These are phyloP conservation scores for Aspergillus leporis DNA, from an alignment of 495 filamentous ascomycete genomes.

Conservation along the genomic window DNA sequence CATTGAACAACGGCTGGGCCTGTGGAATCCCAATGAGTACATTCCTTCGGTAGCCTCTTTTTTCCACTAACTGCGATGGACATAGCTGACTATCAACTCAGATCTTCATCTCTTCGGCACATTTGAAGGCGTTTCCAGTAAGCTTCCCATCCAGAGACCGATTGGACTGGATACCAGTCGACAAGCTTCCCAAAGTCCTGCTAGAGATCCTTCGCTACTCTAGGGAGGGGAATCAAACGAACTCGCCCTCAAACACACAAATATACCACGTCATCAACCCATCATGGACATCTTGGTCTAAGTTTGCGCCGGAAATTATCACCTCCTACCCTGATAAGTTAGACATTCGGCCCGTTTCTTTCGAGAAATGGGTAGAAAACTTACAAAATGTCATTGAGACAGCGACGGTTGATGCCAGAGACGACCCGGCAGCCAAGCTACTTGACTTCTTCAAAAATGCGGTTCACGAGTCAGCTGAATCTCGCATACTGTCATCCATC, in stretches of 20 bases:
- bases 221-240: neutral
- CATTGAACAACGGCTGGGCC: neutral
- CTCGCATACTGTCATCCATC: neutral
- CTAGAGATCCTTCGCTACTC: neutral
- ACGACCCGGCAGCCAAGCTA: neutral
- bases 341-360: neutral
- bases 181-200: constrained; percentile 6
- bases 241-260: neutral
- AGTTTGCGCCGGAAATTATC: neutral
- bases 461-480: constrained; percentile 1
- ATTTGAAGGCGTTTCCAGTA: neutral
- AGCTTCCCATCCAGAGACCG: constrained; percentile 5
- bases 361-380: constrained; percentile 4
- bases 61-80: neutral
- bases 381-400: neutral
- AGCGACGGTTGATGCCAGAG: neutral
- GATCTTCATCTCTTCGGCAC: neutral
- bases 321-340: constrained; percentile 1
- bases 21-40: constrained; percentile 5
- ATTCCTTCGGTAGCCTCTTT: constrained; percentile 3
- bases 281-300: constrained; percentile 3
- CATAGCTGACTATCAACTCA: neutral
- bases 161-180: constrained; percentile 3
- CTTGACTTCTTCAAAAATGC: constrained; percentile 2
- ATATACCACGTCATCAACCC: constrained; percentile 7